Conservation (phyloP, 139 green algal genomes). For the Ulvella scutata region DNA sequence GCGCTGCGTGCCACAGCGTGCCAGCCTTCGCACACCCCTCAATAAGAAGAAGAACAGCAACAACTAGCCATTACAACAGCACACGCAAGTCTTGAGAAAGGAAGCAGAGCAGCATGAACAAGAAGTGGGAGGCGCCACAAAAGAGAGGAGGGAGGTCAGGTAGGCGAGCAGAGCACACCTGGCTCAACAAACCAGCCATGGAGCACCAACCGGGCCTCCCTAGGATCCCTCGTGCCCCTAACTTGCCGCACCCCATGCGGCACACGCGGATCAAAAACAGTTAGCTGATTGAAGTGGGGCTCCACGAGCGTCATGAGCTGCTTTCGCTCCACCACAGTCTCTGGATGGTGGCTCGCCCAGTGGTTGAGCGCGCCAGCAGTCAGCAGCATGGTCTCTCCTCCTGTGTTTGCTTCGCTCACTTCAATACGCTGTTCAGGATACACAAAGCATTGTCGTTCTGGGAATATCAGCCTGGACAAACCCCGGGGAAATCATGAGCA, state of each 20-base stretch:
- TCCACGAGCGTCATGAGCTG: slow-evolving; percentile 41
- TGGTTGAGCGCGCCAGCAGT: slow-evolving; percentile 47
- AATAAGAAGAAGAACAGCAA: no score
- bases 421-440: no score
- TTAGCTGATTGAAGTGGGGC: slow-evolving; percentile 44
- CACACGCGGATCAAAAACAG: slow-evolving; percentile 40
- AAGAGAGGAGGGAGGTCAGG: no score
- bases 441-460: no score
- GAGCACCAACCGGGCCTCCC: slow-evolving; percentile 50
- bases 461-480: no score
- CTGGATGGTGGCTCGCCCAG: slow-evolving; percentile 37
- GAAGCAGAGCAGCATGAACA: slow-evolving; percentile 7
- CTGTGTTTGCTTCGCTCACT: no score
- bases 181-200: slow-evolving; percentile 73
- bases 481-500: no score
- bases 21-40: no score
- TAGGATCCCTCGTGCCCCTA: slow-evolving; percentile 38
- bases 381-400: slow-evolving; percentile 66
- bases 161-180: neutral
- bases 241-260: slow-evolving; percentile 58
- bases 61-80: no score
- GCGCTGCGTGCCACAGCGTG: no score
- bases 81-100: no score
- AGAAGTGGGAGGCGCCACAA: slow-evolving; percentile 48
- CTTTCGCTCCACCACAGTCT: slow-evolving; percentile 35